Conservation (phyloP, 1,284 basidiomycete species). For the Trichosporon sp. region DNA sequence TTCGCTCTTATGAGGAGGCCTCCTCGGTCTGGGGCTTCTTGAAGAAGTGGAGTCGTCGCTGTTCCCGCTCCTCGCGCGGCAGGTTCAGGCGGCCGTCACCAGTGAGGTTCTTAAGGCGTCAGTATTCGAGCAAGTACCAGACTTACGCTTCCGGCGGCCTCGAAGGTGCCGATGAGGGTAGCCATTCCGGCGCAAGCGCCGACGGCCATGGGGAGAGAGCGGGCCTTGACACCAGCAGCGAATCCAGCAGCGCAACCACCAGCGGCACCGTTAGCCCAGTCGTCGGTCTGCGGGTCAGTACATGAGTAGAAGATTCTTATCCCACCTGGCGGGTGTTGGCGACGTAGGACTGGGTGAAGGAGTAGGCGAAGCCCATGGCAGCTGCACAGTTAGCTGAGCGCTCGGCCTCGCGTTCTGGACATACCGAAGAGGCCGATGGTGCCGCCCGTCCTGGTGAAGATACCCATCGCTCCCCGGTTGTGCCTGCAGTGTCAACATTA, state of each 20-base stretch:
- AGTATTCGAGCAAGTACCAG: not conserved
- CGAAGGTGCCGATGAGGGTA: constrained; percentile 73
- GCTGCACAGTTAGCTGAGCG: constrained; percentile 53
- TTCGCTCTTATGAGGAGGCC: constrained; percentile 15
- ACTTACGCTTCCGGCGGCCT: constrained; percentile 64
- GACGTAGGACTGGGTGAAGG: constrained; percentile 71
- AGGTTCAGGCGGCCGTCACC: constrained; percentile 40
- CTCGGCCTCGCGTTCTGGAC: constrained; percentile 29
- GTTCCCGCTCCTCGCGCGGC: constrained; percentile 51
- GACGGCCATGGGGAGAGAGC: constrained; percentile 77
- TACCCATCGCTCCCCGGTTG: constrained; percentile 78
- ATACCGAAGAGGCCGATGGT: constrained; percentile 77
- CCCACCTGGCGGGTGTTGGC: constrained; percentile 68
- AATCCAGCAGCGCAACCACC: constrained; percentile 93
- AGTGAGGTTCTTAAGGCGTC: constrained; percentile 22
- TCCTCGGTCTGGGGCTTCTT: constrained; percentile 47
- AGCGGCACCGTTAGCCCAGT: constrained; percentile 75
- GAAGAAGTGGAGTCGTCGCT: constrained; percentile 52
- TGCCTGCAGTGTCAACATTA: constrained; percentile 52
- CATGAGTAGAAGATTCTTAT: not conserved
- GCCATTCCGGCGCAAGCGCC: constrained; percentile 77
- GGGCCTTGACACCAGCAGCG: constrained; percentile 75
- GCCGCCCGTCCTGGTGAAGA: constrained; percentile 71
- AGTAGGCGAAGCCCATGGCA: constrained; percentile 85
- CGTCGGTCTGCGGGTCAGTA: constrained; percentile 56